phyloP scores from a whole-genome alignment of 2,329 filamentous ascomycete genomes.

The Chlorencoelia australis region DNA sequence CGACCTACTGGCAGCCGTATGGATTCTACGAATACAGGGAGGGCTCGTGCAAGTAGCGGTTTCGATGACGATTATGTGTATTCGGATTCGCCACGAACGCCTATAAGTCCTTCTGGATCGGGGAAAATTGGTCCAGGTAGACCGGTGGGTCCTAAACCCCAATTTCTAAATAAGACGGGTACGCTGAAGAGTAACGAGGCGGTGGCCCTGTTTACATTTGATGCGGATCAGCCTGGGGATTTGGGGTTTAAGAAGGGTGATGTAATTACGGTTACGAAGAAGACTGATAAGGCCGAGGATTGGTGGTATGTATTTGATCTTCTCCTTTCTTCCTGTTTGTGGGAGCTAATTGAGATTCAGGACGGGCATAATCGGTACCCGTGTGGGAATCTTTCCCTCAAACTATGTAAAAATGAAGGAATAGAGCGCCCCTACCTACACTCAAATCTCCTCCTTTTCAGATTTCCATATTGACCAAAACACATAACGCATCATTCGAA shows the following conservation, averaged over 20 bases:
- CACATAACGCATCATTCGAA: no score
- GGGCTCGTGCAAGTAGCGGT: slow-evolving; percentile 32
- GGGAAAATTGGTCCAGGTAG: slow-evolving; percentile 51
- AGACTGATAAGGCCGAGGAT: slow-evolving; percentile 86
- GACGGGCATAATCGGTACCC: slow-evolving; percentile 80
- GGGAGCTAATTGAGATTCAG: slow-evolving; percentile 29
- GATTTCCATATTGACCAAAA: no score
- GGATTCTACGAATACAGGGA: slow-evolving; percentile 19
- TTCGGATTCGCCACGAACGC: slow-evolving; percentile 36
- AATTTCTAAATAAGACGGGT: slow-evolving; percentile 54
- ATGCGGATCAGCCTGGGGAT: slow-evolving; percentile 86
- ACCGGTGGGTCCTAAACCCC: slow-evolving; percentile 82
- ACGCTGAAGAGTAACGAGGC: slow-evolving; percentile 65
- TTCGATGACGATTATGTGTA: slow-evolving; percentile 44
- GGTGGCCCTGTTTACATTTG: slow-evolving; percentile 85
- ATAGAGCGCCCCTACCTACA: no score
- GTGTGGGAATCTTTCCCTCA: slow-evolving; percentile 88
- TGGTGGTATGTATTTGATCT: slow-evolving; percentile 63
- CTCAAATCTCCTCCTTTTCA: no score
- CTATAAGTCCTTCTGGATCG: slow-evolving; percentile 30
- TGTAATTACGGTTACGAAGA: slow-evolving; percentile 87
- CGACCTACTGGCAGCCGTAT: slow-evolving; percentile 31
- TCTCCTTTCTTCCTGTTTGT: neutral
- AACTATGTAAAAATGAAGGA: slow-evolving; percentile 61
- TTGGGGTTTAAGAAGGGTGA: slow-evolving; percentile 96